phyloP scores from a whole-genome alignment of 805 yeast genomes.

The Suhomyces sp. region DNA sequence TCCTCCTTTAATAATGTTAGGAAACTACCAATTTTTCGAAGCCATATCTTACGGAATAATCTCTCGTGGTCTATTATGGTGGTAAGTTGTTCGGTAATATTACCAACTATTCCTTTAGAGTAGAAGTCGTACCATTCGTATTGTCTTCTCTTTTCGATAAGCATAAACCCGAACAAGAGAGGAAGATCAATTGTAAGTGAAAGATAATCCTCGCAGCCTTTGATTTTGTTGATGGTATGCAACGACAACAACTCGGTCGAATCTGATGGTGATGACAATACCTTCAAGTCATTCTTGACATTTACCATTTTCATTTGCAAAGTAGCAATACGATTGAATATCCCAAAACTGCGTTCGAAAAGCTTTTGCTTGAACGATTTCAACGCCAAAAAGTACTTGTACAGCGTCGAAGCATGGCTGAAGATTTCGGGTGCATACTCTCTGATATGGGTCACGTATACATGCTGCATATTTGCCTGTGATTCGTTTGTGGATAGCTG shows the following conservation, averaged over 20 bases:
- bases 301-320: conserved; percentile 38
- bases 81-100: conserved; percentile 57
- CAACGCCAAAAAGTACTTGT: conserved; percentile 30
- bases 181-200: conserved; percentile 64
- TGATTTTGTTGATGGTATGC: conserved; percentile 24
- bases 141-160: conserved; percentile 60
- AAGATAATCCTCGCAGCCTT: conserved; percentile 33
- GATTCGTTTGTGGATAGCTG: conserved; percentile 8
- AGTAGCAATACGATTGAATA: conserved; percentile 32
- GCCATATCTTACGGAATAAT: conserved; percentile 58
- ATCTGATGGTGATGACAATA: conserved; percentile 17
- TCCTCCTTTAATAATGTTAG: conserved; percentile 19
- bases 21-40: conserved; percentile 52
- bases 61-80: conserved; percentile 55
- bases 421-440: conserved; percentile 25
- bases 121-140: conserved; percentile 51
- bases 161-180: conserved; percentile 62
- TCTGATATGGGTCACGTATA: conserved; percentile 19
- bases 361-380: conserved; percentile 30
- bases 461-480: conserved; percentile 14
- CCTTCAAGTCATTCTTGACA: conserved; percentile 27
- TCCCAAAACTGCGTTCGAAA: conserved; percentile 16
- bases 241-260: conserved; percentile 6
- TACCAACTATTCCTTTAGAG: conserved; percentile 37
- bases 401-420: conserved; percentile 30